Evolutionary conservation across 495 filamentous ascomycete genomes (phyloP).

Genomic region (Hypomontagnella submonticulosa): DNA sequence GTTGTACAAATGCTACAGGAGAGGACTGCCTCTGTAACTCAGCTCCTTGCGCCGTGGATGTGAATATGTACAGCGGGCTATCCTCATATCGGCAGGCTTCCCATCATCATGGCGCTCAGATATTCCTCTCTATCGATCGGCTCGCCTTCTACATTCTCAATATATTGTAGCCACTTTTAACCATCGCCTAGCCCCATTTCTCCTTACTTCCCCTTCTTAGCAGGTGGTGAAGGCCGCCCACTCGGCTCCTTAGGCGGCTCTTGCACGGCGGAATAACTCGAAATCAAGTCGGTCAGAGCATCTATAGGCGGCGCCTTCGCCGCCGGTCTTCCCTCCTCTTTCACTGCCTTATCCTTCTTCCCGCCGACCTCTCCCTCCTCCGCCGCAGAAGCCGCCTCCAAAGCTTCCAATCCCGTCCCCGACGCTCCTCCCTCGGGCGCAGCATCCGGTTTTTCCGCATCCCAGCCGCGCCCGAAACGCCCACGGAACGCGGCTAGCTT

Average conservation of each 20-base stretch:
- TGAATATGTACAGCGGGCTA: slow-evolving; percentile 14
- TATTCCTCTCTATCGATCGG: not conserved
- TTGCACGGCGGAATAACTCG: slow-evolving; percentile 62
- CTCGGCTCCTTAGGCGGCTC: slow-evolving; percentile 30
- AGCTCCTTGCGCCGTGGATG: slow-evolving; percentile 26
- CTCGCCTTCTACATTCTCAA: too few relatives aligned
- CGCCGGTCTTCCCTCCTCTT: slow-evolving; percentile 52
- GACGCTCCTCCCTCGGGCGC: slow-evolving; percentile 25
- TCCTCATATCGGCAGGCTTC: not conserved
- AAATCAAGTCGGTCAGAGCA: slow-evolving; percentile 76
- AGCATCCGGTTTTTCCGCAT: slow-evolving; percentile 62
- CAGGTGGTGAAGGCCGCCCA: too few relatives aligned
- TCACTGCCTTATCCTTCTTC: slow-evolving; percentile 34
- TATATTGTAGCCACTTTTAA: too few relatives aligned
- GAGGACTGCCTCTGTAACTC: slow-evolving; percentile 43
- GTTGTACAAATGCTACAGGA: slow-evolving; percentile 46
- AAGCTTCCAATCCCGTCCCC: not conserved
- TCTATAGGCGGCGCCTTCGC: slow-evolving; percentile 46
- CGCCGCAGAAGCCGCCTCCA: not conserved
- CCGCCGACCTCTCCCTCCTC: not conserved
- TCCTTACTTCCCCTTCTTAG: slow-evolving; percentile 11
- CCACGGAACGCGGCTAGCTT: slow-evolving; percentile 84
- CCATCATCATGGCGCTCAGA: not conserved
- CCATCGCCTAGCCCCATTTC: slow-evolving; percentile 5
- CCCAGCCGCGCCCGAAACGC: slow-evolving; percentile 85